Evolutionary conservation across 1,284 basidiomycete genomes (phyloP), one percentile per base, ranked within the genome.

Genomic region (Testicularia cyperi): DNA sequence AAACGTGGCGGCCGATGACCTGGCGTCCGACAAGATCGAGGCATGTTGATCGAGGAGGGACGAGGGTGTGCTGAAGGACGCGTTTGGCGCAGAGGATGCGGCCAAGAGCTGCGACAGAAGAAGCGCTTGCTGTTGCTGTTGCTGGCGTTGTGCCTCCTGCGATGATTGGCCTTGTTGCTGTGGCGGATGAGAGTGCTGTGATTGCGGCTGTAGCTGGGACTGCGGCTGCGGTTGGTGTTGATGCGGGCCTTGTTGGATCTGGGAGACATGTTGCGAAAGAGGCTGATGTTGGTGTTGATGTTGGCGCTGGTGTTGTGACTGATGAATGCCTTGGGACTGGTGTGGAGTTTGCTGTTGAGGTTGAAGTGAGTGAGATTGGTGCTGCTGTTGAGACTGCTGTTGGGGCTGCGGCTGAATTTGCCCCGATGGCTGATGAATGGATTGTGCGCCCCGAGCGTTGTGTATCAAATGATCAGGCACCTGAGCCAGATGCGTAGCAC

Each of bases 1-100:
- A 33, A 57, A 63, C 38, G 21, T 45, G 9, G 60, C 53, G 15
- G 58, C 42, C 13, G 43, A 49, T 3, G 53, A 39, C 13, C 45
- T 44, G 9, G 45, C 49, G 15, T 58, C 48, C 1, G 40, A 37
- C 2, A 63, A 27, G n/a, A 63, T 27, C 4, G 49, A 42, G 5
- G 54, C 48, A 37, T 63, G 53, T 14, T 63, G 48, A 20, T 62
- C 52, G 19, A 48, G 31, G 5, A 48, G n/a, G n/a, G n/a, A n/a
- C n/a, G n/a, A n/a, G n/a, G n/a, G n/a, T n/a, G n/a, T n/a, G n/a
- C n/a, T n/a, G n/a, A n/a, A 34, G 9, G 48, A 42, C 18, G 53
- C 24, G 28, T 47, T 43, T 8, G 44, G n/a, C 6, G 25, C 37
- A 5, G 34, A 29, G 5, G 38, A 33, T 5, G 27, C 15, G 2